Evolutionary conservation across 805 yeast species (phyloP).

Genomic region (Cyberlindnera japonica): DNA sequence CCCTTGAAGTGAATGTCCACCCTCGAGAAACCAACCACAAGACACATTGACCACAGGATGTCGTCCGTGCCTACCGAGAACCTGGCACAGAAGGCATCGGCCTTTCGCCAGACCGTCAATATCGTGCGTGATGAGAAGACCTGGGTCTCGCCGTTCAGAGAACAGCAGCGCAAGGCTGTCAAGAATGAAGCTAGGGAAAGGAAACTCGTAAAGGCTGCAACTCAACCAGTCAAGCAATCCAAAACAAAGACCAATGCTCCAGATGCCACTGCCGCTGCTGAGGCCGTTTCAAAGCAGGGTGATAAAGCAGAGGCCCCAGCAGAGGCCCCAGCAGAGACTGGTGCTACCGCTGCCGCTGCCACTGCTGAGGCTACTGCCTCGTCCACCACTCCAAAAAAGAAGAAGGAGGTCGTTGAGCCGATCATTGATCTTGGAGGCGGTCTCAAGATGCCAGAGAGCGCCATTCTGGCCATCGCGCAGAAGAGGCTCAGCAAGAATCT

Average conservation of each 20-base stretch:
- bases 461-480: slow-evolving; percentile 26
- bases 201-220: not conserved
- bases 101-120: slow-evolving; percentile 22
- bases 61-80: slow-evolving; percentile 6
- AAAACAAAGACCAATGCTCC: not conserved
- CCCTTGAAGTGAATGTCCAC: no score
- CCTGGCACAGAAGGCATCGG: slow-evolving; percentile 5
- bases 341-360: slow-evolving; percentile 7
- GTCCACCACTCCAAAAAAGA: slow-evolving; percentile 6
- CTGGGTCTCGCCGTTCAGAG: slow-evolving; percentile 31
- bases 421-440: slow-evolving; percentile 30
- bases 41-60: not conserved
- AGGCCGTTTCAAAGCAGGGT: slow-evolving; percentile 5
- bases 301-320: slow-evolving; percentile 1
- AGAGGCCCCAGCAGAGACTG: slow-evolving; percentile 1
- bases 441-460: slow-evolving; percentile 26
- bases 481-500: slow-evolving; percentile 22
- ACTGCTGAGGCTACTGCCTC: slow-evolving; percentile 3
- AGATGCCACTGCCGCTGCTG: slow-evolving; percentile 5
- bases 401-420: slow-evolving; percentile 20
- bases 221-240: not conserved
- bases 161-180: slow-evolving; percentile 10
- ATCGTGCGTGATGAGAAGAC: slow-evolving; percentile 23
- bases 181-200: not conserved
- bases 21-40: not conserved